A percentile compares a stretch with the other conserved stretches of the same genome.
These are phyloP conservation scores for Linum trigynum DNA, from an alignment of 345 rosid genomes.

Conservation along the genomic window DNA sequence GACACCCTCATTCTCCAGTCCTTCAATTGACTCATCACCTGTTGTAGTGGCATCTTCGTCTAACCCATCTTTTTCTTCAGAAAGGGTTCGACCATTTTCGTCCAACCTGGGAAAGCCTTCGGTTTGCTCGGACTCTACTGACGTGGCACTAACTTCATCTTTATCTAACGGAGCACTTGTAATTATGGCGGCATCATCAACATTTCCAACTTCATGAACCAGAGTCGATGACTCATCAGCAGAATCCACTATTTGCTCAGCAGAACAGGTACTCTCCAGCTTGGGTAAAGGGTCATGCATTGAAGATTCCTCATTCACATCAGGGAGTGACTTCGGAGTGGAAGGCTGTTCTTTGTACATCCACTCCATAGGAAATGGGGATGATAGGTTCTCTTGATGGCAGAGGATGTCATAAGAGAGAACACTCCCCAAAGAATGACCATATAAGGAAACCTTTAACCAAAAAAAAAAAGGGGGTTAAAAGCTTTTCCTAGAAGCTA, in stretches of 20 bases:
- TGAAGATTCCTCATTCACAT: constrained; percentile 22
- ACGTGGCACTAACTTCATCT: too few relatives aligned
- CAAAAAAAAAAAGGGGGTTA: neutral
- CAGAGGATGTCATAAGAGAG: constrained; percentile 95
- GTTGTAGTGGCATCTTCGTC: constrained; percentile 24
- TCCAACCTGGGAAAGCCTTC: constrained; percentile 23
- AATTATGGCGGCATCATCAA: too few relatives aligned
- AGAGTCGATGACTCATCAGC: constrained; percentile 19
- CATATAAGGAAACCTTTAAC: constrained; percentile 76
- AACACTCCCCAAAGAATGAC: constrained; percentile 97
- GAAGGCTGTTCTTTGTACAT: constrained; percentile 42
- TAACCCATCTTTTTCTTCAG: constrained; percentile 19
- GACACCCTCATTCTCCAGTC: constrained; percentile 21
- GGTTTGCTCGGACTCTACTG: constrained; percentile 22
- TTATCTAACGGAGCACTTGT: too few relatives aligned
- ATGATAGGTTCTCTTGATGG: constrained; percentile 78
- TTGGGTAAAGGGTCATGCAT: constrained; percentile 16
- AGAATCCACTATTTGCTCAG: constrained; percentile 17
- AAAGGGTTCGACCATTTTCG: constrained; percentile 16
- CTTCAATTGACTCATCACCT: constrained; percentile 16
- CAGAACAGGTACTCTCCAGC: constrained; percentile 22
- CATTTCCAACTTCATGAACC: too few relatives aligned
- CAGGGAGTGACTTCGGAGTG: too few relatives aligned
- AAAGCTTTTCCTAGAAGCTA: neutral
- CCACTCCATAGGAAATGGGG: constrained; percentile 75